phyloP scores from a whole-genome alignment of 495 filamentous ascomycete genomes.

The Trichoderma virens region DNA sequence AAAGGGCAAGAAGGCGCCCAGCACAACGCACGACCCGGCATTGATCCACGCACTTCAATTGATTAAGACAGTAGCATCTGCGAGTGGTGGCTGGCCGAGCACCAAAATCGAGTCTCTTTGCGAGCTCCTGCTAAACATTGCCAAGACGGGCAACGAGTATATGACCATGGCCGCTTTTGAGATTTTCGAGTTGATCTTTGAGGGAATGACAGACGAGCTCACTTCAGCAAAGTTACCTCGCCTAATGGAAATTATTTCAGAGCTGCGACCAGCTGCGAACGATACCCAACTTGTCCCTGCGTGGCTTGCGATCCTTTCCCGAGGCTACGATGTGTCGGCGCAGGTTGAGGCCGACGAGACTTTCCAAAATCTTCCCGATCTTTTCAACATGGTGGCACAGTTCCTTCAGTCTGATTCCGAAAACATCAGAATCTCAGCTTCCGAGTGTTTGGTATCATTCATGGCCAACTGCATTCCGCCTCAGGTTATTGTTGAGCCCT shows the following conservation, averaged over 20 bases:
- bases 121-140: conserved; percentile 79
- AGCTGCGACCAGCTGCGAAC: conserved; percentile 80
- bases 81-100: conserved; percentile 93
- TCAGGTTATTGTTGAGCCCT: conserved; percentile 72
- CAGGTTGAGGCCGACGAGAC: conserved; percentile 80
- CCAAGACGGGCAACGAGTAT: conserved; percentile 82
- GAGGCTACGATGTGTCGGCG: conserved; percentile 88
- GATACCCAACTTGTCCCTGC: conserved; percentile 90
- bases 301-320: conserved; percentile 90
- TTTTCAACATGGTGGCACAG: conserved; percentile 66
- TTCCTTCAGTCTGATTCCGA: conserved; percentile 82
- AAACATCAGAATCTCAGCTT: conserved; percentile 87
- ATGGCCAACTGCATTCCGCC: conserved; percentile 78
- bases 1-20: conserved; percentile 58
- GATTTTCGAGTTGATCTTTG: conserved; percentile 93
- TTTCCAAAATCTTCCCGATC: conserved; percentile 73
- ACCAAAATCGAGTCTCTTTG: conserved; percentile 88
- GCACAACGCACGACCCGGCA: conserved; percentile 61
- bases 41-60: conserved; percentile 88
- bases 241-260: conserved; percentile 75
- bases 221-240: conserved; percentile 82
- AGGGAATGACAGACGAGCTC: conserved; percentile 77
- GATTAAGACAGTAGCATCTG: conserved; percentile 75
- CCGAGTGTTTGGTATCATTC: conserved; percentile 91
- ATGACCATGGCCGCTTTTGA: conserved; percentile 94